Evolutionary conservation across 495 filamentous ascomycete species (phyloP).

Genomic region (Trichoderma asperelloides): DNA sequence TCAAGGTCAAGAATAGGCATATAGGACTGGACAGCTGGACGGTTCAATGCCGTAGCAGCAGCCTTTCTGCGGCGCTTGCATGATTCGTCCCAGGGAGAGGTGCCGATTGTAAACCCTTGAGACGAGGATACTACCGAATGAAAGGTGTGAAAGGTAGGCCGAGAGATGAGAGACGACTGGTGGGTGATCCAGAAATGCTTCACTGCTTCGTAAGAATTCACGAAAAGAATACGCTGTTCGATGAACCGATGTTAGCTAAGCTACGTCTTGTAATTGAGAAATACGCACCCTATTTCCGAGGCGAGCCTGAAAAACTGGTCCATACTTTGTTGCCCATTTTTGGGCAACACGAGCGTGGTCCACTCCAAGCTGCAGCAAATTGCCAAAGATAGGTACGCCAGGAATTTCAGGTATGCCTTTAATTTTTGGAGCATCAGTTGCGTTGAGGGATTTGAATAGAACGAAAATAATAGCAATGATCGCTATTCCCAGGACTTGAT

Average conservation of each 20-base stretch:
- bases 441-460: constrained; percentile 44
- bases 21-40: constrained; percentile 55
- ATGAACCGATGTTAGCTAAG: neutral
- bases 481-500: constrained; percentile 36
- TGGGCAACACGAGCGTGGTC: constrained; percentile 45
- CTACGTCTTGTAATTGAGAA: neutral
- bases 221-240: constrained; percentile 53
- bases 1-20: constrained; percentile 69
- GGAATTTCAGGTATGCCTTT: constrained; percentile 55
- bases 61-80: constrained; percentile 64
- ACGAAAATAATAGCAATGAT: constrained; percentile 38
- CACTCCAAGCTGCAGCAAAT: constrained; percentile 49
- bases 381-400: constrained; percentile 56
- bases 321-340: constrained; percentile 51
- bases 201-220: constrained; percentile 61
- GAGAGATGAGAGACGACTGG: constrained; percentile 59
- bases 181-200: constrained; percentile 64
- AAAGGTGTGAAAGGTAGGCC: constrained; percentile 63
- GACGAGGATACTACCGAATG: constrained; percentile 61
- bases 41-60: constrained; percentile 60
- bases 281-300: constrained; percentile 51
- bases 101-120: constrained; percentile 66
- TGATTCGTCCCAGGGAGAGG: constrained; percentile 65
- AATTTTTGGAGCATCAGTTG: constrained; percentile 53
- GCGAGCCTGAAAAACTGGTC: constrained; percentile 59